phyloP scores from a whole-genome alignment of 2,329 filamentous ascomycete species.

The Paracamarosporium sp. region DNA sequence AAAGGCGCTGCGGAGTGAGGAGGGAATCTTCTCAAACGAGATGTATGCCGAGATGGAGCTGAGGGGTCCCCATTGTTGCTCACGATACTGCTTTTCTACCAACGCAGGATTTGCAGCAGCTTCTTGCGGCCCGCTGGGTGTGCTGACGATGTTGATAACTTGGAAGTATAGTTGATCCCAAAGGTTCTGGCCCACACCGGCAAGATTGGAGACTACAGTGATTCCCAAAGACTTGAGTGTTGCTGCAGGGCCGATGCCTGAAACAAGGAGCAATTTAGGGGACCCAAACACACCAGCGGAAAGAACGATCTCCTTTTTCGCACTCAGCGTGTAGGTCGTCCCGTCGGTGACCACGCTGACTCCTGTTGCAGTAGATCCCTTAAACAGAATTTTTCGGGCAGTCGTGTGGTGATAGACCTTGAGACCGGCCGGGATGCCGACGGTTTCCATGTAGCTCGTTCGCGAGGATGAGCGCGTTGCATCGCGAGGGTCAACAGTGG shows the following conservation, averaged over 20 bases:
- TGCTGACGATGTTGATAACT: not conserved
- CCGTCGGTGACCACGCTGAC: not conserved
- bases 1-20: slow-evolving; percentile 19
- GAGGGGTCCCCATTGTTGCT: slow-evolving; percentile 8
- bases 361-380: not conserved
- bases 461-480: slow-evolving; percentile 29
- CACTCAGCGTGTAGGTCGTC: not conserved
- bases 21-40: not conserved
- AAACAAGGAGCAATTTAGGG: slow-evolving; percentile 8
- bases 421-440: slow-evolving; percentile 8
- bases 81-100: slow-evolving; percentile 8
- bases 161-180: slow-evolving; percentile 18
- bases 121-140: not conserved
- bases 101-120: not conserved
- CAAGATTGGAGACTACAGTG: slow-evolving; percentile 58
- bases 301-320: slow-evolving; percentile 14
- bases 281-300: slow-evolving; percentile 56
- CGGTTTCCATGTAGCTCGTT: slow-evolving; percentile 23
- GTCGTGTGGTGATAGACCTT: slow-evolving; percentile 1
- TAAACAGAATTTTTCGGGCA: not conserved
- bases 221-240: slow-evolving; percentile 61
- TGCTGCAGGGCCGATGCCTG: slow-evolving; percentile 62
- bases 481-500: slow-evolving; percentile 38
- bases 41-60: slow-evolving; percentile 5
- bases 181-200: slow-evolving; percentile 62